phyloP scores from a whole-genome alignment of 352 stramenopile genomes.

The Pythium rishiriense region DNA sequence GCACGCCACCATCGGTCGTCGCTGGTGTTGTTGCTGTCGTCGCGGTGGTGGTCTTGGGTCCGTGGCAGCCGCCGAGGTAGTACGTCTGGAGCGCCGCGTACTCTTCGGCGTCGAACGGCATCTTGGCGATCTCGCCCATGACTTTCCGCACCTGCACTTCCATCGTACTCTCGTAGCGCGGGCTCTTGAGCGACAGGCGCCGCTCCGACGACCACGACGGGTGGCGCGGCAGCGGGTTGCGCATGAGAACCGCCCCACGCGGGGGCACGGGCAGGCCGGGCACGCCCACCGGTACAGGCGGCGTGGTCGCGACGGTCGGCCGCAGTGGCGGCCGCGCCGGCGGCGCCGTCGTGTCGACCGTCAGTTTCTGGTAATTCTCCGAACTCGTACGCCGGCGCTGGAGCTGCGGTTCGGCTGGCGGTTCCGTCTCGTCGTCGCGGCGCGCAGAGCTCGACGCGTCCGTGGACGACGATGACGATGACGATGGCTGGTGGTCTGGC shows the following conservation, averaged over 20 bases:
- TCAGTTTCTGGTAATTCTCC: conserved; percentile 22
- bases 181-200: conserved; percentile 63
- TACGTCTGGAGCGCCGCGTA: conserved; percentile 57
- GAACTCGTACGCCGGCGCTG: conserved; percentile 15
- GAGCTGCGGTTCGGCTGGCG: background rate
- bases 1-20: background rate
- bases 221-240: conserved; percentile 13
- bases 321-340: conserved; percentile 14
- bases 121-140: conserved; percentile 54
- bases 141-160: conserved; percentile 71
- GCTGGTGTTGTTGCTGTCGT: background rate
- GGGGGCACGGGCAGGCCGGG: background rate
- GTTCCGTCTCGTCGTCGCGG: background rate
- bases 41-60: conserved; percentile 28
- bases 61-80: conserved; percentile 56
- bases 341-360: conserved; percentile 15
- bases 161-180: conserved; percentile 73
- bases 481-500: no score
- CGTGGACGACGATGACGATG: background rate
- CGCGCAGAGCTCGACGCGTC: conserved; percentile 19
- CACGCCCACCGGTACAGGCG: background rate
- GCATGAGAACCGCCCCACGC: conserved; percentile 12
- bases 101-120: conserved; percentile 73
- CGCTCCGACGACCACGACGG: conserved; percentile 38
- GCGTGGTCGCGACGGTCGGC: background rate